phyloP scores from a whole-genome alignment of 2,329 filamentous ascomycete genomes.

The Beauveria medogensis region DNA sequence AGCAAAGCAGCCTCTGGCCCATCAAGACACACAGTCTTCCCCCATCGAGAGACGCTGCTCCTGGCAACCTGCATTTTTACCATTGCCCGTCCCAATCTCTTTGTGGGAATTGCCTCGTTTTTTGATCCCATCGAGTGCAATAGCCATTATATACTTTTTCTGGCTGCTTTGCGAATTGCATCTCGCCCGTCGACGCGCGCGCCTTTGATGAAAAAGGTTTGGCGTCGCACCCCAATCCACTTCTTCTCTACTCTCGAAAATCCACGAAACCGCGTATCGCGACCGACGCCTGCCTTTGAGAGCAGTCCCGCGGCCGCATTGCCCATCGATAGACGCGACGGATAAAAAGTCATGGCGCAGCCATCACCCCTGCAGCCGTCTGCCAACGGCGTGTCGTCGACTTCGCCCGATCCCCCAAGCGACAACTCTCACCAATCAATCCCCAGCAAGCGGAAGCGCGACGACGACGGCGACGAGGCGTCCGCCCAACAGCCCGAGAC shows the following conservation, averaged over 20 bases:
- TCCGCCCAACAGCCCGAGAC: constrained; percentile 19
- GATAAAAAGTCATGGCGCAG: constrained; percentile 31
- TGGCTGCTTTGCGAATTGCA: constrained; percentile 7
- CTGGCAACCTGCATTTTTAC: constrained; percentile 5
- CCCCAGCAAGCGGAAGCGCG: constrained; percentile 52
- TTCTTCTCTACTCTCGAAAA: constrained; percentile 16
- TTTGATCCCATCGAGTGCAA: constrained; percentile 20
- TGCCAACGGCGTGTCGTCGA: constrained; percentile 31
- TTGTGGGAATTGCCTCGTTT: constrained; percentile 17
- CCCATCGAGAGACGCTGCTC: constrained; percentile 17
- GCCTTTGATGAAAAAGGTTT: constrained; percentile 29
- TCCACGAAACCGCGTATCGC: constrained; percentile 30
- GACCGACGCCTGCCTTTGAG: constrained; percentile 14
- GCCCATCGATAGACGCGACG: constrained; percentile 16
- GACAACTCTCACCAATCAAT: constrained; percentile 25
- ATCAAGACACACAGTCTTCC: constrained; percentile 31
- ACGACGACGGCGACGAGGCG: constrained; percentile 33
- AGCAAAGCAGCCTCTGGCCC: constrained; percentile 16
- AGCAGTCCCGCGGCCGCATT: background rate
- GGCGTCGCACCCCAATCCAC: constrained; percentile 30
- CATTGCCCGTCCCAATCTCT: constrained; percentile 11
- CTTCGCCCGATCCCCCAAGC: constrained; percentile 22
- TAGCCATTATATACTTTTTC: background rate
- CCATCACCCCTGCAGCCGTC: constrained; percentile 22
- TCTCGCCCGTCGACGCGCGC: constrained; percentile 14